A percentile compares a stretch with the other conserved stretches of the same genome.
Evolutionary conservation across 2,329 filamentous ascomycete species (phyloP).

Genomic region (Rhynchosporium agropyri): DNA sequence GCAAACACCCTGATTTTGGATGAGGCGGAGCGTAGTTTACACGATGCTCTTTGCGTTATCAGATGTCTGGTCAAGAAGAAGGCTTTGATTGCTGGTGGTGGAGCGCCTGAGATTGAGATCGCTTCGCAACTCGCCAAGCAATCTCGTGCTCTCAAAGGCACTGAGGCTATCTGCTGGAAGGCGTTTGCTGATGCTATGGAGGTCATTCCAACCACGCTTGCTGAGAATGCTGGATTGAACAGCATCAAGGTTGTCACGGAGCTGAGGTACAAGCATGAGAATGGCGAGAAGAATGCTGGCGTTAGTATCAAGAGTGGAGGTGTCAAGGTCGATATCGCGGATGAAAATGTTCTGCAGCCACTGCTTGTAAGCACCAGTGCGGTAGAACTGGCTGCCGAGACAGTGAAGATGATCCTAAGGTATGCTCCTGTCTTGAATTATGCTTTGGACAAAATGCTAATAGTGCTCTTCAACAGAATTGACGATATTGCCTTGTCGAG

Average conservation of each 20-base stretch:
- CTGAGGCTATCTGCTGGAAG: slow-evolving; percentile 98
- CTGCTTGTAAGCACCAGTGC: slow-evolving; percentile 96
- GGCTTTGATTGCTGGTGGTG: slow-evolving; percentile 95
- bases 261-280: slow-evolving; percentile 88
- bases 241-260: slow-evolving; percentile 99
- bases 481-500: slow-evolving; percentile 40
- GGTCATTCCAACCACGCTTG: slow-evolving; percentile 93
- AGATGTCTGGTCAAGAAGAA: slow-evolving; percentile 99
- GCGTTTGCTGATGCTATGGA: slow-evolving; percentile 98
- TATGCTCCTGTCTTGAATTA: background rate
- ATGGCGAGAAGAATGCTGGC: slow-evolving; percentile 93
- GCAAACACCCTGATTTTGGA: slow-evolving; percentile 94
- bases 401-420: slow-evolving; percentile 67
- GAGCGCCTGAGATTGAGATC: slow-evolving; percentile 95
- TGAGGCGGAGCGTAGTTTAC: slow-evolving; percentile 93
- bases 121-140: slow-evolving; percentile 82
- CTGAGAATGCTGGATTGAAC: slow-evolving; percentile 96
- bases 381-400: slow-evolving; percentile 95
- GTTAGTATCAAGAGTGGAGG: slow-evolving; percentile 98
- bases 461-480: slow-evolving; percentile 25
- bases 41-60: slow-evolving; percentile 97
- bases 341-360: slow-evolving; percentile 96
- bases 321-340: slow-evolving; percentile 94
- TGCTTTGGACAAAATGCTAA: slow-evolving; percentile 13
- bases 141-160: slow-evolving; percentile 81